phyloP scores from a whole-genome alignment of 2,329 filamentous ascomycete genomes.

The Helminthosporium solani region DNA sequence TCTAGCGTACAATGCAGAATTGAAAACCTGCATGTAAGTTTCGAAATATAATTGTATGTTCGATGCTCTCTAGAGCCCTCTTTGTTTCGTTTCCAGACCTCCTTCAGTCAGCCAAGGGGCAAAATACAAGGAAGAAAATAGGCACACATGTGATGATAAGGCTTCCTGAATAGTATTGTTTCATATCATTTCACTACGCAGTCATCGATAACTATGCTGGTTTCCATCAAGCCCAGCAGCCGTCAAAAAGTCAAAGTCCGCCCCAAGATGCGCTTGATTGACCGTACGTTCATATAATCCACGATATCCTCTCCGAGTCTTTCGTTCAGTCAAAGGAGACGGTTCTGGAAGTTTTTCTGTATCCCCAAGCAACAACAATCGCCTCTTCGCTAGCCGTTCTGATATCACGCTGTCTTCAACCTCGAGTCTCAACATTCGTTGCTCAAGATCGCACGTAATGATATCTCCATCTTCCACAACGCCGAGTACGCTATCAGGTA shows the following conservation, averaged over 20 bases:
- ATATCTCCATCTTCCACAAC: constrained; percentile 51
- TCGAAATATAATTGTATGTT: too few species aligned
- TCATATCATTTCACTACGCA: too few species aligned
- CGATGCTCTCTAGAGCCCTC: too few species aligned
- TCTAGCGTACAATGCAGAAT: too few species aligned
- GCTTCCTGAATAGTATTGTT: too few species aligned
- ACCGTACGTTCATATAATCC: constrained; percentile 60
- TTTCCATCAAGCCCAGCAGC: not conserved
- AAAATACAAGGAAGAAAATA: too few species aligned
- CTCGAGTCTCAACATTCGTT: constrained; percentile 45
- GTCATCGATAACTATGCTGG: too few species aligned
- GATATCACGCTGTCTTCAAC: constrained; percentile 46
- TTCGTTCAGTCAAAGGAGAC: constrained; percentile 18
- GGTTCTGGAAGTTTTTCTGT: constrained; percentile 26
- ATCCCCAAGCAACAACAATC: constrained; percentile 21
- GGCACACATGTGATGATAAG: too few species aligned
- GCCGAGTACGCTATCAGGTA: constrained; percentile 51
- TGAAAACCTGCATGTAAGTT: too few species aligned
- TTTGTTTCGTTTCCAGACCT: too few species aligned
- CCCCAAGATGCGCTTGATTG: constrained; percentile 58
- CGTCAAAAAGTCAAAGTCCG: constrained; percentile 61
- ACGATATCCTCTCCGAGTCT: constrained; percentile 53
- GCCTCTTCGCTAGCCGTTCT: constrained; percentile 37
- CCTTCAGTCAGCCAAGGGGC: too few species aligned
- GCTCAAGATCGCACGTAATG: constrained; percentile 49